Conservation (phyloP, 768 basidiomycete species). For the Tephrocybe sp. region DNA sequence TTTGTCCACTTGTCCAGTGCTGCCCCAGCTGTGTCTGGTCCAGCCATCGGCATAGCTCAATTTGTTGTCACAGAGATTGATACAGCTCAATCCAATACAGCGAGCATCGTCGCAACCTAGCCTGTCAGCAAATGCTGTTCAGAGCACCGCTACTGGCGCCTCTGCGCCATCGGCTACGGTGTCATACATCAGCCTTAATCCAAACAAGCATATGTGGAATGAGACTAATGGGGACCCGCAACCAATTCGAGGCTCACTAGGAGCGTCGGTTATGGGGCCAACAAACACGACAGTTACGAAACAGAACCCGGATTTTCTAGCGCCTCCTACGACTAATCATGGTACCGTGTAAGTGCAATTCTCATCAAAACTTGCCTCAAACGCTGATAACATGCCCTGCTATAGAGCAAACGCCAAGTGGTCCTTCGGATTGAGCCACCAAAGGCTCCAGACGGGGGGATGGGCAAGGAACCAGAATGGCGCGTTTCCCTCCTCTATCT, state of each 20-base stretch:
- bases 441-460: conserved; percentile 56
- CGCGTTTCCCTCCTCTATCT: conserved; percentile 22
- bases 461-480: conserved; percentile 61
- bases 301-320: conserved; percentile 43
- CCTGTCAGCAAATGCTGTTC: background rate
- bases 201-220: conserved; percentile 44
- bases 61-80: conserved; percentile 7
- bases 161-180: conserved; percentile 40
- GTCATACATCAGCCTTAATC: conserved; percentile 37
- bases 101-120: background rate
- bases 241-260: conserved; percentile 39
- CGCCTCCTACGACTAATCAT: conserved; percentile 45
- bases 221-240: conserved; percentile 24
- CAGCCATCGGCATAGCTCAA: background rate
- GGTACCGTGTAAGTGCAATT: conserved; percentile 38
- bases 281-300: conserved; percentile 36
- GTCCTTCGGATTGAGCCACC: conserved; percentile 56
- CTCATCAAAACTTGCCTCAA: background rate
- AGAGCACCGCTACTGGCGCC: conserved; percentile 20
- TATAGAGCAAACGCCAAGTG: conserved; percentile 51
- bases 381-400: background rate
- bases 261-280: conserved; percentile 43
- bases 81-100: too few relatives aligned
- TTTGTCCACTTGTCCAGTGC: conserved; percentile 26
- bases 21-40: conserved; percentile 27